phyloP scores from a whole-genome alignment of 2,329 filamentous ascomycete species.

The Microcyclosporella mali region DNA sequence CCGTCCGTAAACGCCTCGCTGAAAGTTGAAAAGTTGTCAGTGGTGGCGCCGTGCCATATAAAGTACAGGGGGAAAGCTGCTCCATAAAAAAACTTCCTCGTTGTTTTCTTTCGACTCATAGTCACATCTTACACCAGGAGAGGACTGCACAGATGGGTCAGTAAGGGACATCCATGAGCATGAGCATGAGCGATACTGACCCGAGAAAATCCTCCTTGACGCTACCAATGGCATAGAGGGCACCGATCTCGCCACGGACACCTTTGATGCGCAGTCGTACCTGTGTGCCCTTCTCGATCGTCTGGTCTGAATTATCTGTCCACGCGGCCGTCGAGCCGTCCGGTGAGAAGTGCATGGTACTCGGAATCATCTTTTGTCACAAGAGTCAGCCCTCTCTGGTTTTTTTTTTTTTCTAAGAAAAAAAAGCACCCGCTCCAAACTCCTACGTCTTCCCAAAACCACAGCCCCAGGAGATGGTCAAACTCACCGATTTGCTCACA shows the following conservation, averaged over 20 bases:
- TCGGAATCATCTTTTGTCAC: constrained; percentile 69
- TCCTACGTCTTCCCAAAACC: too few relatives aligned
- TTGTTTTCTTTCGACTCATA: too few relatives aligned
- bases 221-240: constrained; percentile 94
- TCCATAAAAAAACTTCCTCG: too few relatives aligned
- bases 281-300: constrained; percentile 89
- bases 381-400: constrained; percentile 6
- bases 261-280: constrained; percentile 92
- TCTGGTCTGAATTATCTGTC: constrained; percentile 88
- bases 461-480: too few relatives aligned
- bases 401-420: too few relatives aligned
- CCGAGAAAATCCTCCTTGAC: constrained; percentile 66
- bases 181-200: constrained; percentile 14
- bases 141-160: too few relatives aligned
- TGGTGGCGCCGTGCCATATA: too few relatives aligned
- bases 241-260: constrained; percentile 83
- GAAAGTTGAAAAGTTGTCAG: too few relatives aligned
- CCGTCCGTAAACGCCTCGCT: too few relatives aligned
- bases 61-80: too few relatives aligned
- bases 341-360: constrained; percentile 87
- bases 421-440: neutral
- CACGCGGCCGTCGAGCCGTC: constrained; percentile 96
- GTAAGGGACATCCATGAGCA: neutral
- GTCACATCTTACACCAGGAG: too few relatives aligned
- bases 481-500: constrained; percentile 70